Evolutionary conservation across 1,139 yeast species (phyloP), one percentile per base, ranked within the genome.

Genomic region (Saccharomyces pastorianus): DNA sequence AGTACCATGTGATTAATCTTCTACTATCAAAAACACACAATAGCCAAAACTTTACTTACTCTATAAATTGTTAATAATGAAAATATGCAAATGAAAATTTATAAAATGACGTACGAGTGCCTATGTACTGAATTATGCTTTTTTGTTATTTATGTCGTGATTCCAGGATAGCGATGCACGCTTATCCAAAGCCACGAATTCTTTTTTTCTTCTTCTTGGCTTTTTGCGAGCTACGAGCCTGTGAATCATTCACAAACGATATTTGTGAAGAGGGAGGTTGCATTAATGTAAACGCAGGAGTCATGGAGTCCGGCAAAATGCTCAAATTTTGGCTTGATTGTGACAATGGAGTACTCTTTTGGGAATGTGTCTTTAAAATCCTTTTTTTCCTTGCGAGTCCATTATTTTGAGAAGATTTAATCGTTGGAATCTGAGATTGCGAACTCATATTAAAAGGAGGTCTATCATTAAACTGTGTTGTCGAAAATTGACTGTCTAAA

Each of bases 371-470:
- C 38, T 14, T 47, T 4, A 31, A 14, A 0, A 31, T 28, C 14
- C 48, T 47, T 27, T 49, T 41, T 17, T 25, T 46, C 38, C 14
- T 26, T 41, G 42, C 23, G 7, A 28, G 26, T 23, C 44, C 26
- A 20, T 38, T 20, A 6, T 7, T 31, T 20, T 51, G 51, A 9
- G 53, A 51, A 1, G 53, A 51, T 41, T 29, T 51, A 26, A 51
- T 51, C n/a, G 48, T 28, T 3, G 53, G 53, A 14, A 47, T 51
- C 20, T 47, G 53, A 7, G 53, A 51, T 17, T 47, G 50, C 48
- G 25, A 50, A 27, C 52, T 54, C 6, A 57, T 29, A 5, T 51
- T 27, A 23, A 57, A 55, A 52, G 61, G 65, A 1, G 67, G 55
- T 50, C 58, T 59, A 25, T 57, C 55, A 29, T 48, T 54, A 7